Conservation (phyloP, 225 moss, liverwort and hornwort species). For the Pseudisothecium myosuroides region DNA sequence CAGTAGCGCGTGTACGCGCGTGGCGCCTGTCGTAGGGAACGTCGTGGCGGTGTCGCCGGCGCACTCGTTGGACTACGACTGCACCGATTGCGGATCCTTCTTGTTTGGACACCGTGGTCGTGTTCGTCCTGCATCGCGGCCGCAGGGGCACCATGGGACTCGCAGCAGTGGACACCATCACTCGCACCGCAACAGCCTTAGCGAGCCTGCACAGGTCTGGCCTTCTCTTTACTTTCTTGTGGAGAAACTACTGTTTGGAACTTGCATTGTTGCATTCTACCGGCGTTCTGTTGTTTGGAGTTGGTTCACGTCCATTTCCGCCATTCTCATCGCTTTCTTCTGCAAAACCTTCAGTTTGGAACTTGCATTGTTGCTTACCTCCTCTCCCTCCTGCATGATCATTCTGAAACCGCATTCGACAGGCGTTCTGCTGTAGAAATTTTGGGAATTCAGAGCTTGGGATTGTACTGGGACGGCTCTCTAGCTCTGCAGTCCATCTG, state of each 20-base stretch:
- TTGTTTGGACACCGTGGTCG: slow-evolving; percentile 40
- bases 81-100: slow-evolving; percentile 50
- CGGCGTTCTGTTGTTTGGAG: background rate
- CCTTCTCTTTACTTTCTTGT: background rate
- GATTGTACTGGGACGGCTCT: background rate
- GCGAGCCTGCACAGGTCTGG: slow-evolving; percentile 22
- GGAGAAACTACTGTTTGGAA: background rate
- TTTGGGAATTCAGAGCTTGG: background rate
- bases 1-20: slow-evolving; percentile 18
- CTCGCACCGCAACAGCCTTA: slow-evolving; percentile 1
- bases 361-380: background rate
- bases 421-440: background rate
- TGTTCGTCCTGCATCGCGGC: background rate
- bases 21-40: background rate
- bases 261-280: background rate
- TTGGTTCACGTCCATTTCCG: background rate
- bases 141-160: background rate
- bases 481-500: background rate
- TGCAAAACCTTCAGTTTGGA: background rate
- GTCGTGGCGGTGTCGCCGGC: slow-evolving; percentile 28
- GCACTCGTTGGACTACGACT: slow-evolving; percentile 33
- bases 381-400: background rate
- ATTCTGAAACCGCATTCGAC: background rate
- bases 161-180: background rate
- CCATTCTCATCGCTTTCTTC: background rate